Evolutionary conservation across 1,284 basidiomycete species (phyloP).

Genomic region (Boletellus deceptivus): DNA sequence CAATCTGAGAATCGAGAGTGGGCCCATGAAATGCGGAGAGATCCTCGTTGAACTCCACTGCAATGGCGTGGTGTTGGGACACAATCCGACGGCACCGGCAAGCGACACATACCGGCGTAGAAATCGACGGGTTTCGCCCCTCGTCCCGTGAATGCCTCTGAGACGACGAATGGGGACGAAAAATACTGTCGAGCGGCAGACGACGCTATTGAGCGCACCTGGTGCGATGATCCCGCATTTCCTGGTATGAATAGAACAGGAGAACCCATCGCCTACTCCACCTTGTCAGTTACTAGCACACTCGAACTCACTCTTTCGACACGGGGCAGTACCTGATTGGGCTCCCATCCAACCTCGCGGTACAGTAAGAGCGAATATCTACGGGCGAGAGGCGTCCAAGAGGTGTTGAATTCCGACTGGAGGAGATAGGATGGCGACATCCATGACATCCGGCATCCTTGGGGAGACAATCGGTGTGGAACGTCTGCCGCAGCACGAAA

Average conservation of each 20-base stretch:
- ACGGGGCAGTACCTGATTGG: conserved; percentile 48
- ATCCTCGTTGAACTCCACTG: conserved; percentile 97
- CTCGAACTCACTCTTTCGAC: neutral
- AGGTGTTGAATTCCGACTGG: conserved; percentile 57
- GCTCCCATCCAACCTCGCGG: conserved; percentile 86
- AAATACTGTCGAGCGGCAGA: conserved; percentile 84
- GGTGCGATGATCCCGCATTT: conserved; percentile 93
- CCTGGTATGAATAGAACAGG: conserved; percentile 97
- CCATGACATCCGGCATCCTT: conserved; percentile 96
- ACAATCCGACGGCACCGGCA: neutral
- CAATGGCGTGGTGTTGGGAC: neutral
- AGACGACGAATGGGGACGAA: conserved; percentile 49
- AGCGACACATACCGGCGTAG: conserved; percentile 62
- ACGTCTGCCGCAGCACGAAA: conserved; percentile 43
- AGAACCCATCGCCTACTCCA: conserved; percentile 39
- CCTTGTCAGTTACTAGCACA: conserved; percentile 8
- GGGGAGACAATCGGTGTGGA: conserved; percentile 56
- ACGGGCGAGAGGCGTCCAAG: conserved; percentile 66
- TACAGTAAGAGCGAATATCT: conserved; percentile 90
- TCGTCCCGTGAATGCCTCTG: conserved; percentile 48
- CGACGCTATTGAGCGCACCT: conserved; percentile 93
- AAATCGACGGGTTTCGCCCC: conserved; percentile 69
- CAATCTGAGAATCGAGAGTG: conserved; percentile 82
- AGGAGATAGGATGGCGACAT: conserved; percentile 92
- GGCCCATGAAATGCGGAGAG: conserved; percentile 93